A percentile compares a stretch with the other conserved stretches of the same genome.
phyloP scores from a whole-genome alignment of 2,329 filamentous ascomycete genomes.

The Aspergillus brunneoviolaceus region DNA sequence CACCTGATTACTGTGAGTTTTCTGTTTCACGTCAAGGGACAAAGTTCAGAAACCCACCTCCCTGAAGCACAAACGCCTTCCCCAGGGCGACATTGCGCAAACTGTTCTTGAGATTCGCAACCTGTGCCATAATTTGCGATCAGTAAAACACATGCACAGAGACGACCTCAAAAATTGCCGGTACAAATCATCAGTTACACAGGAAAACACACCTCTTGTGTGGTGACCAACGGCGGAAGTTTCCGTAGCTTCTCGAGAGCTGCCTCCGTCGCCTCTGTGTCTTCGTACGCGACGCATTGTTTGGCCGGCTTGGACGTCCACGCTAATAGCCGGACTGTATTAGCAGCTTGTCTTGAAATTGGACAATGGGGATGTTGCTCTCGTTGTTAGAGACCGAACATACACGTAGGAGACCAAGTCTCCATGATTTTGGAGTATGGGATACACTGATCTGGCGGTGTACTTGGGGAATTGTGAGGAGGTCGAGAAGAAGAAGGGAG shows the following conservation, averaged over 20 bases:
- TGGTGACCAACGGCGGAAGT: conserved; percentile 49
- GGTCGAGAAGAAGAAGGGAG: no score
- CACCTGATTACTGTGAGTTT: conserved; percentile 42
- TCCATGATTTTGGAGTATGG: conserved; percentile 5
- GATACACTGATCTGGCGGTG: background rate
- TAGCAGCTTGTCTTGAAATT: background rate
- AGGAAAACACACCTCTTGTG: conserved; percentile 39
- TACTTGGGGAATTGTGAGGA: background rate
- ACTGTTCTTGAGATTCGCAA: conserved; percentile 73
- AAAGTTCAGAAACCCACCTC: conserved; percentile 53
- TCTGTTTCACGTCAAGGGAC: background rate
- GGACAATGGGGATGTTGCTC: no score
- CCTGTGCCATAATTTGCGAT: conserved; percentile 41
- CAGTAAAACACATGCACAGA: background rate
- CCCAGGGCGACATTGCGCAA: conserved; percentile 85
- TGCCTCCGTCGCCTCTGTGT: conserved; percentile 39
- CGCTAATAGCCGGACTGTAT: conserved; percentile 7
- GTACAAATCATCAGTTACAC: background rate
- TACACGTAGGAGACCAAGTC: conserved; percentile 21
- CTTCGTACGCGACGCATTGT: conserved; percentile 41
- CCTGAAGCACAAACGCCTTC: conserved; percentile 90
- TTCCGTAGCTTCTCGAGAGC: conserved; percentile 45
- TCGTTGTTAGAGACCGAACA: background rate
- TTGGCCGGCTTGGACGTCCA: conserved; percentile 28
- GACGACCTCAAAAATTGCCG: no score